Evolutionary conservation across 1,139 yeast genomes (phyloP), one percentile per base, ranked within the genome.

Genomic region (Suhomyces coccinellae): DNA sequence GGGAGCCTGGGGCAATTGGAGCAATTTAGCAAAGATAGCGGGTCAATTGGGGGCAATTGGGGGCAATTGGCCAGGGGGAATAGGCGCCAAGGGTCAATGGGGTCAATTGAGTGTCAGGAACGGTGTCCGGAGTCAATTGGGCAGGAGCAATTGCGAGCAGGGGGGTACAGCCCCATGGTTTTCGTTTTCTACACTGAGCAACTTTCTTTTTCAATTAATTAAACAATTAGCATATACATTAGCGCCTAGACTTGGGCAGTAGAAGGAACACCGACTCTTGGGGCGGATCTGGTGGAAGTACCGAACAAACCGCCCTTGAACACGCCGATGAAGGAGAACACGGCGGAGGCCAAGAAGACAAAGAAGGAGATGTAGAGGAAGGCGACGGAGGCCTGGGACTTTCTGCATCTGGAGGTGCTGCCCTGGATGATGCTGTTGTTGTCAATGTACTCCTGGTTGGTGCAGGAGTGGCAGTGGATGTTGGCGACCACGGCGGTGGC

Each of bases 401-500:
- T 84, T 79, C 97, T 88, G 77, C 99, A 93, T 77, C 97, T 83
- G 58, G 80, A 85, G 26, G 71, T 56, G 38, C 84, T 76, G 55
- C 96, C 95, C 73, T 88, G 91, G 53, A 85, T 68, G 55, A 90
- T 79, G 52, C 68, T 71, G 78, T 91, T 89, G 56, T 55, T 37
- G 56, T 82, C 74, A 55, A 89, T 52, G 77, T 88, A 90, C 46
- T 46, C 54, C 51, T 74, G 55, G 81, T 89, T 87, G 56, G 71
- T 48, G 78, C 99, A 93, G 39, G 96, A 85, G 79, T 90, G 97
- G 52, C 76, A 79, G 68, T 89, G 81, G 65, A 87, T 83, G 59
- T 84, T 95, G 53, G 90, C 95, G 47, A 97, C 98, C 66, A 93
- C 74, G 44, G 97, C 96, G 47, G 96, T 82, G 55, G 93, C 98